Conservation (phyloP, 2,329 filamentous ascomycete genomes). For the Sporothrix sp. region DNA sequence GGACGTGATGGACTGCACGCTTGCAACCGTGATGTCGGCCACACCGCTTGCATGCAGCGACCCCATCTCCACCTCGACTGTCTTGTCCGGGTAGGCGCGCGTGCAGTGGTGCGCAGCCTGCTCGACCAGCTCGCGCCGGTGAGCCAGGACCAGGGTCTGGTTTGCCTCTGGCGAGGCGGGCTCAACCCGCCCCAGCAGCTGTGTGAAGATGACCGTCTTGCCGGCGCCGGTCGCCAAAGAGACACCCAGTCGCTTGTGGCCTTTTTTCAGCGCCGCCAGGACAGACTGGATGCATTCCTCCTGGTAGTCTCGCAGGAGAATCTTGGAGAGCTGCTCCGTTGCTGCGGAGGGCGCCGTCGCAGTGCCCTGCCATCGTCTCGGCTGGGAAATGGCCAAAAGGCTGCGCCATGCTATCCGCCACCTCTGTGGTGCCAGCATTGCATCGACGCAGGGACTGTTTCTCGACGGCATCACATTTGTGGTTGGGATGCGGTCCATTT, state of each 20-base stretch:
- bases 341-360: neutral
- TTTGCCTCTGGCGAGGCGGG: constrained; percentile 46
- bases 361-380: neutral
- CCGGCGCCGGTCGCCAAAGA: constrained; percentile 82
- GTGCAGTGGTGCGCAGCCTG: constrained; percentile 83
- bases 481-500: too few species aligned
- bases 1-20: constrained; percentile 74
- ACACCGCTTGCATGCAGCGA: constrained; percentile 61
- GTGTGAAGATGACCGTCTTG: constrained; percentile 95
- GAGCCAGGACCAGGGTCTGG: constrained; percentile 83
- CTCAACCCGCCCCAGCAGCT: constrained; percentile 71
- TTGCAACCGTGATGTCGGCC: constrained; percentile 91
- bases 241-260: constrained; percentile 71
- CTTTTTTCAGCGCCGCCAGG: constrained; percentile 54
- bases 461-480: neutral
- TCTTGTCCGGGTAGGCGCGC: constrained; percentile 68
- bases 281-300: constrained; percentile 85
- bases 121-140: constrained; percentile 86
- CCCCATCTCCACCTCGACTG: constrained; percentile 88
- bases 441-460: too few species aligned
- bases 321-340: constrained; percentile 8
- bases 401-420: constrained; percentile 9
- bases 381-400: neutral
- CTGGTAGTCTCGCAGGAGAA: constrained; percentile 73
- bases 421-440: constrained; percentile 3